A percentile compares a stretch with the other conserved stretches of the same genome.
Conservation (phyloP, 371 early-diverging fungal genomes). For the Mucor mucedo region DNA sequence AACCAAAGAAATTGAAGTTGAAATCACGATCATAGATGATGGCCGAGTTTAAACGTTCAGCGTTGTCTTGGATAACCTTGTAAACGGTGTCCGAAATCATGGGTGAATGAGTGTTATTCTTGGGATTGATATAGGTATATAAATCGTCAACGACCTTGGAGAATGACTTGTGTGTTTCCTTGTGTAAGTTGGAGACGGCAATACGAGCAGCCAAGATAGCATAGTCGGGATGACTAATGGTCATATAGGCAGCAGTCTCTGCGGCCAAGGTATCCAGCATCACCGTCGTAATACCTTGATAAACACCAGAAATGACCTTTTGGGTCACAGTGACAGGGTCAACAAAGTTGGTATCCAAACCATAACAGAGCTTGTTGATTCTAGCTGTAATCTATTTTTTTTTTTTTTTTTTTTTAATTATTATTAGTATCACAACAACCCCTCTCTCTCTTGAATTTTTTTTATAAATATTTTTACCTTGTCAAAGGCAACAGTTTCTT, state of each 20-base stretch:
- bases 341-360: conserved; percentile 90
- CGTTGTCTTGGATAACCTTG: conserved; percentile 74
- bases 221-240: conserved; percentile 98
- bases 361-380: conserved; percentile 92
- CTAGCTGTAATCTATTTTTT: conserved; percentile 78
- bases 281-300: conserved; percentile 95
- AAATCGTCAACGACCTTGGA: conserved; percentile 89
- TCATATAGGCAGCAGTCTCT: conserved; percentile 96
- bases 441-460: neutral
- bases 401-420: neutral
- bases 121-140: conserved; percentile 87
- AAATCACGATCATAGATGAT: conserved; percentile 98
- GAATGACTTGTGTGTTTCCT: conserved; percentile 94
- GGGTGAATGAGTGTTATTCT: conserved; percentile 79
- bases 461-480: conserved; percentile 50
- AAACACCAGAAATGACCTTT: conserved; percentile 96
- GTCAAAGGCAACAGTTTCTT: conserved; percentile 85
- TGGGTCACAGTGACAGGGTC: conserved; percentile 92
- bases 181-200: conserved; percentile 95
- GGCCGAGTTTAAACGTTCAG: conserved; percentile 87
- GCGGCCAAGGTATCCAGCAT: conserved; percentile 97
- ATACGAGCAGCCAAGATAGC: conserved; percentile 97
- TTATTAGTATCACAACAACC: neutral
- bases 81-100: conserved; percentile 87
- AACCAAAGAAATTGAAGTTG: conserved; percentile 98